Evolutionary conservation across 2,329 filamentous ascomycete genomes (phyloP).

Genomic region (Cytospora schulzeri): DNA sequence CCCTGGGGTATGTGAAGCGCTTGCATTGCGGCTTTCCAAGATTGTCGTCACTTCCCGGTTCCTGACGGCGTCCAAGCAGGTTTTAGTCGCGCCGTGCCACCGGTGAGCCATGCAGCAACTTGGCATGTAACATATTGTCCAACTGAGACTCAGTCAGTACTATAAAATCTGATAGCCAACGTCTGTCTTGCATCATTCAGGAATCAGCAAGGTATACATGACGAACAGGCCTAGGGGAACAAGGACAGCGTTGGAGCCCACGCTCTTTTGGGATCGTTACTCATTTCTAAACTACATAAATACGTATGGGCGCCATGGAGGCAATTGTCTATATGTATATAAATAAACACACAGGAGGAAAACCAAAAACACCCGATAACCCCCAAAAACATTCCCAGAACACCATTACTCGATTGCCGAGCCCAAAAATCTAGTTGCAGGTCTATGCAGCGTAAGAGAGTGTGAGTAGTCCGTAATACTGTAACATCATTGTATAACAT

Average conservation of each 20-base stretch:
- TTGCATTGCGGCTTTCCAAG: conserved; percentile 11
- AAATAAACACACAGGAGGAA: neutral
- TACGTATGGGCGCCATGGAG: conserved; percentile 23
- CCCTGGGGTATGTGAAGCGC: neutral
- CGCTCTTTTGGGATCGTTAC: conserved; percentile 18
- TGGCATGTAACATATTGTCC: neutral
- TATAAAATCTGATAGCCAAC: neutral
- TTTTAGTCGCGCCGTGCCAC: conserved; percentile 9
- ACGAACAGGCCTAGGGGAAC: neutral
- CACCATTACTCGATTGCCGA: conserved; percentile 22
- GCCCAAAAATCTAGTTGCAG: conserved; percentile 20
- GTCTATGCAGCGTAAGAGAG: conserved; percentile 17
- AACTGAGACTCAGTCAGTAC: neutral
- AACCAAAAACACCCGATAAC: conserved; percentile 3
- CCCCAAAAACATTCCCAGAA: conserved; percentile 12
- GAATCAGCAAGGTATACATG: neutral
- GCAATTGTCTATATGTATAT: conserved; percentile 25
- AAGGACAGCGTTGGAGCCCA: conserved; percentile 14
- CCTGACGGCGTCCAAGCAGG: conserved; percentile 13
- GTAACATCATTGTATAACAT: conserved; percentile 1
- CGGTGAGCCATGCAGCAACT: neutral
- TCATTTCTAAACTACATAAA: conserved; percentile 23
- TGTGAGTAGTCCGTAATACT: neutral
- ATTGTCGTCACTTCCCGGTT: conserved; percentile 21
- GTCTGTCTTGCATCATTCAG: neutral